Base-by-base conservation (phyloP, 495 filamentous ascomycete species). In the Margaritispora aquatica region DNA sequence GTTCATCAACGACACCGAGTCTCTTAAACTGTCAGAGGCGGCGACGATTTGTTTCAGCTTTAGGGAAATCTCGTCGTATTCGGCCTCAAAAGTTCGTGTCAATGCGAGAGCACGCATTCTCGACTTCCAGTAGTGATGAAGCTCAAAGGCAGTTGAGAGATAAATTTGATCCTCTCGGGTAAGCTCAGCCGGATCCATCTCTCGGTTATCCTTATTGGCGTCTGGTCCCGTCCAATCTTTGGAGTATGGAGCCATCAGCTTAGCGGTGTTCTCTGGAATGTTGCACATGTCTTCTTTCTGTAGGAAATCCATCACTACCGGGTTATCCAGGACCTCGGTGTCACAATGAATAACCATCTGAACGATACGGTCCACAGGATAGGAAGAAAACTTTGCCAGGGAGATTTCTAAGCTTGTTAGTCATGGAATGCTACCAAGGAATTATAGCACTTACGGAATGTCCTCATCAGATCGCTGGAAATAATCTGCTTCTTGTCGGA, bases 71-170 rank as follows among this genome's bases (percentile, higher is more conserved):
- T 97, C 88, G 62, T 96, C 92, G 69, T 98, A 97, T 56, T 98
- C 94, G 2, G 77, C 60, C 70, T 97, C 93, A 66, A 84, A 96
- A 22, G 82, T 90, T 63, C 88, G 84, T 1, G 94, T 97, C 66
- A 98, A 73, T 2, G 84, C 77, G 58, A 98, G 80, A 3, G 95
- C 95, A 55, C 94, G 83, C 82, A 97, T 97, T 72, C 94, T 85
- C 46, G 88, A 88, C 79, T 96, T 97, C 94, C 94, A 98, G 73
- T 98, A 98, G 71, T 98, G 95, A 59, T 95, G 90, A 63, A 98
- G 78, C 68, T 98, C 95, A 63, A 86, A 98, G 0, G 95, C 89
- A 1, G 94, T 97, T 59, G 87, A 86, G 13, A 98, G 78, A 69
- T 92, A 98, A 31, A 98, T 88, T 73, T 97, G 91, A 73, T 98